A percentile compares a stretch with the other conserved stretches of the same genome.
phyloP scores from a whole-genome alignment of 768 basidiomycete genomes.

The Pisolithus tinctorius region DNA sequence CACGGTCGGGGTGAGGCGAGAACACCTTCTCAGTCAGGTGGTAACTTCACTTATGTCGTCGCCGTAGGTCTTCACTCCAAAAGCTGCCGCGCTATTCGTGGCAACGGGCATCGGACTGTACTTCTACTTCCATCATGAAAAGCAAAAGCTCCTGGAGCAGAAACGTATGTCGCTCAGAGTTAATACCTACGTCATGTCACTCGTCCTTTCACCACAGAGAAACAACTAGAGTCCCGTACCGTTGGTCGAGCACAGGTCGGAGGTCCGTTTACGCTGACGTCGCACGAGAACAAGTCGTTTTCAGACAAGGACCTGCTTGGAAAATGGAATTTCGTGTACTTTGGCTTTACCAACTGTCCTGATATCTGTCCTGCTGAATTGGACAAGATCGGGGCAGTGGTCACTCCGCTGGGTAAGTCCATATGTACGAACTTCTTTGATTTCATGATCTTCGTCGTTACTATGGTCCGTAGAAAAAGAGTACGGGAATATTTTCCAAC shows the following conservation, averaged over 20 bases:
- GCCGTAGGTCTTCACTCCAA: slow-evolving; percentile 84
- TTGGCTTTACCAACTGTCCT: slow-evolving; percentile 99
- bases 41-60: not conserved
- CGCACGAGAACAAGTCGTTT: slow-evolving; percentile 62
- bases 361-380: slow-evolving; percentile 98
- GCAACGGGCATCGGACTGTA: slow-evolving; percentile 74
- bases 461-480: slow-evolving; percentile 45
- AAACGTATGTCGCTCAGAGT: slow-evolving; percentile 47
- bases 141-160: slow-evolving; percentile 66
- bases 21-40: not conserved
- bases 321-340: slow-evolving; percentile 89
- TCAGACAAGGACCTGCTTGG: slow-evolving; percentile 81
- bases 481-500: slow-evolving; percentile 68
- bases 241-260: slow-evolving; percentile 87
- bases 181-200: not conserved
- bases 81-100: slow-evolving; percentile 79
- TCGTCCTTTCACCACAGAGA: slow-evolving; percentile 40
- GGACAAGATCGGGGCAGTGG: slow-evolving; percentile 83
- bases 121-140: slow-evolving; percentile 86
- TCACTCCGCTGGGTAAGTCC: slow-evolving; percentile 62
- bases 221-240: slow-evolving; percentile 64
- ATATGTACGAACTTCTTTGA: not conserved
- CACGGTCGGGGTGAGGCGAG: slow-evolving; percentile 26
- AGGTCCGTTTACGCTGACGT: slow-evolving; percentile 77
- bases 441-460: not conserved